Evolutionary conservation across 2,329 filamentous ascomycete genomes (phyloP), one percentile per base, ranked within the genome.

Genomic region (Aspergillus sp.): DNA sequence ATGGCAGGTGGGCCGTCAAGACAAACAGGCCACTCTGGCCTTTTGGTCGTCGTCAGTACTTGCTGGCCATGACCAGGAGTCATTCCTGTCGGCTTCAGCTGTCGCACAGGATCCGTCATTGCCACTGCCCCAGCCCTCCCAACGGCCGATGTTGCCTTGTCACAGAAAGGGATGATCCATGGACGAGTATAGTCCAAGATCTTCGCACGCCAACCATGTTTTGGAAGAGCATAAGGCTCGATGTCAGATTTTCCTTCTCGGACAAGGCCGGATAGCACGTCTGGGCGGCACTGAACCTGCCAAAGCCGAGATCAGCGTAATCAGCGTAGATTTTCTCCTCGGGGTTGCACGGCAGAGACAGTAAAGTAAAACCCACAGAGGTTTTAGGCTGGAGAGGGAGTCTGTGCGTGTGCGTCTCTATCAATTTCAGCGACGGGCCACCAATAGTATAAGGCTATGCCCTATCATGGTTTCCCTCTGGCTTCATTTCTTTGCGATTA

Each of bases 351-450:
- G 34, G 23, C 54, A 57, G 54, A 54, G 51, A 23, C 23, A 38
- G 51, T 23, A 25, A 54, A 13, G 34, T 41, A 28, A 50, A 57
- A 50, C 41, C 54, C 43, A 57, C 46, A 31, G 43, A 57, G 22
- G n/a, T 57, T 41, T 31, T 57, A 50, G 54, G 25, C 54, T 43
- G 34, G 22, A 22, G 19, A 23, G 15, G 17, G n/a, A 30, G 54
- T 57, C 54, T 57, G 54, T 57, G 54, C 54, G 54, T 30, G 28
- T 30, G 46, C 47, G n/a, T 50, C 34, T 50, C n/a, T 23, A 57
- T 57, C 54, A 51, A n/a, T 50, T 45, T 50, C 45, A 50, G 46
- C 31, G 23, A 41, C n/a, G 17, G 30, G 11, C 15, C n/a, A 38
- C 47, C 54, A 50, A 57, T 57, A 57, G 28, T 50, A 30, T 11